Percentiles rank a stretch among this genome's conserved stretches.
phyloP scores from a whole-genome alignment of 495 filamentous ascomycete species.

The Terfezia claveryi region DNA sequence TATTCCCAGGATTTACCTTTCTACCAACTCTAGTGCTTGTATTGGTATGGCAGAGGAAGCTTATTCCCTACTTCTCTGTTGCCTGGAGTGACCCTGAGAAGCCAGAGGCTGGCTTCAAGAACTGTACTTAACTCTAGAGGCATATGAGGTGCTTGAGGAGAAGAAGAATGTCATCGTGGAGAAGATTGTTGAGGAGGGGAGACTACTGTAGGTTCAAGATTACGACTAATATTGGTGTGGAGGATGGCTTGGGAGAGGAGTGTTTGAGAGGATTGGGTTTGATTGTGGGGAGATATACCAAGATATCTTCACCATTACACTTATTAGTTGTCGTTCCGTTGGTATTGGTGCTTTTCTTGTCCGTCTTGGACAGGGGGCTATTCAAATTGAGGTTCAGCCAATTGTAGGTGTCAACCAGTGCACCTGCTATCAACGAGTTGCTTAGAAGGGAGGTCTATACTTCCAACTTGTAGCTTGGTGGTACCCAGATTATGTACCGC shows the following conservation, averaged over 20 bases:
- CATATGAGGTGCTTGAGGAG: slow-evolving; percentile 73
- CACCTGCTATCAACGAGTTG: slow-evolving; percentile 92
- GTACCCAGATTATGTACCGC: slow-evolving; percentile 99
- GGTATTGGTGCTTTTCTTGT: slow-evolving; percentile 97
- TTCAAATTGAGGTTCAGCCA: slow-evolving; percentile 96
- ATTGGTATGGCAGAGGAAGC: slow-evolving; percentile 92
- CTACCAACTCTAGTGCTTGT: slow-evolving; percentile 97
- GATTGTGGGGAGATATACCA: slow-evolving; percentile 92
- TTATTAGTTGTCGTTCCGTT: slow-evolving; percentile 93
- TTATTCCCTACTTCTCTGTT: slow-evolving; percentile 89
- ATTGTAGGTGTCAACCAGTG: slow-evolving; percentile 43
- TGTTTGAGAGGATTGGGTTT: slow-evolving; percentile 92
- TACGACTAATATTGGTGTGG: slow-evolving; percentile 76
- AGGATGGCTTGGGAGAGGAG: slow-evolving; percentile 93
- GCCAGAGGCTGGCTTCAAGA: slow-evolving; percentile 88
- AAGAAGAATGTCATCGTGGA: slow-evolving; percentile 80
- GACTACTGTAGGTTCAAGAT: slow-evolving; percentile 81
- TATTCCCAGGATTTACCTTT: slow-evolving; percentile 90
- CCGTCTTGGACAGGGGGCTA: slow-evolving; percentile 87
- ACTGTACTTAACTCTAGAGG: slow-evolving; percentile 76
- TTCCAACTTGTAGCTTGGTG: slow-evolving; percentile 94
- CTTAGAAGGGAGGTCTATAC: slow-evolving; percentile 97
- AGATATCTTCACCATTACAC: slow-evolving; percentile 95
- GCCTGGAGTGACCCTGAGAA: slow-evolving; percentile 76
- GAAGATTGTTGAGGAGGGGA: slow-evolving; percentile 68